A percentile compares a stretch with the other conserved stretches of the same genome.
phyloP scores from a whole-genome alignment of 352 stramenopile genomes.

The Phytophthora pisi region DNA sequence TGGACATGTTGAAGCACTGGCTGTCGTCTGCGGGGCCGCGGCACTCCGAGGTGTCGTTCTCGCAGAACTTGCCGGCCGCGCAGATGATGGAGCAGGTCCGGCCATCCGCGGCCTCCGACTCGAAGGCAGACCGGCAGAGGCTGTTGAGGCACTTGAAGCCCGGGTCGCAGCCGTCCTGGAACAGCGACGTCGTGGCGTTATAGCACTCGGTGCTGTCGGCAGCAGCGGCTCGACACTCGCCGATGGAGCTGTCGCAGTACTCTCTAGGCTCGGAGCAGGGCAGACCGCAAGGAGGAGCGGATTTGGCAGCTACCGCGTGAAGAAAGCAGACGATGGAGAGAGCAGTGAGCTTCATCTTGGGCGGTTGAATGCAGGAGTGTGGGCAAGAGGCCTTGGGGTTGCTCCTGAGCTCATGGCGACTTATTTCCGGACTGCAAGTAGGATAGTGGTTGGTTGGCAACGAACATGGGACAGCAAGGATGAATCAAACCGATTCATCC shows the following conservation, averaged over 20 bases:
- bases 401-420: neutral
- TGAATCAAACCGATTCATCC: too few species aligned
- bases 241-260: conserved; percentile 39
- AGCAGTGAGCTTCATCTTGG: conserved; percentile 6
- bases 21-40: conserved; percentile 21
- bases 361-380: neutral
- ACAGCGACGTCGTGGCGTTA: conserved; percentile 35
- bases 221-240: conserved; percentile 25
- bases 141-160: conserved; percentile 35
- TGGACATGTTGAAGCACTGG: conserved; percentile 49
- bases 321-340: conserved; percentile 1
- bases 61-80: conserved; percentile 28
- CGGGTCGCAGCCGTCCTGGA: conserved; percentile 34
- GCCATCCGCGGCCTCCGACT: conserved; percentile 7
- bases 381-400: neutral
- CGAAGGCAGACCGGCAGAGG: conserved; percentile 29
- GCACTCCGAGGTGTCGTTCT: conserved; percentile 22
- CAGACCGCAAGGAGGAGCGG: neutral
- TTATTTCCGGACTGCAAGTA: neutral
- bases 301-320: neutral
- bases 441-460: too few species aligned
- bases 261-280: neutral
- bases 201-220: conserved; percentile 30
- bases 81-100: conserved; percentile 22
- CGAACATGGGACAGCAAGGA: too few species aligned